Conservation (phyloP, 257 asterid species). For the Penstemon newberryi region DNA sequence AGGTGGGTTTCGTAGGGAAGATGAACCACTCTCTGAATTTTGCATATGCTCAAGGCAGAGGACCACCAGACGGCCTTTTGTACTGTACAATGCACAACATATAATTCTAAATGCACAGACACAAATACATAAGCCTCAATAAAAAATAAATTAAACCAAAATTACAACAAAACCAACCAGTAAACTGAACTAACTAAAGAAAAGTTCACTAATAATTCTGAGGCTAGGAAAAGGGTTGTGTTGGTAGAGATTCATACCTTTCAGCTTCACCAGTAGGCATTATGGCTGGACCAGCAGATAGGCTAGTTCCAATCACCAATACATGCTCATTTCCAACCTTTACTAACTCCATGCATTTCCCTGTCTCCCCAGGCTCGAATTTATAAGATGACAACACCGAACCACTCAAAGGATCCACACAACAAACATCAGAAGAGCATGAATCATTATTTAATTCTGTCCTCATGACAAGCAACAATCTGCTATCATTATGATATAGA, state of each 20-base stretch:
- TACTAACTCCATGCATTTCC: conserved; percentile 94
- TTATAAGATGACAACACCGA: conserved; percentile 70
- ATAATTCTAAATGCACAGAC: conserved; percentile 23
- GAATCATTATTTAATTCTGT: conserved; percentile 73
- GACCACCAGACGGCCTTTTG: conserved; percentile 87
- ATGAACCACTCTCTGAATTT: conserved; percentile 69
- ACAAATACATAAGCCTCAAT: conserved; percentile 22
- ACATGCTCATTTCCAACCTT: conserved; percentile 76
- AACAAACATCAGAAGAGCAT: conserved; percentile 84
- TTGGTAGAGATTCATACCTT: conserved; percentile 47
- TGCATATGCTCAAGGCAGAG: conserved; percentile 73
- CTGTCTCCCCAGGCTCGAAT: conserved; percentile 89
- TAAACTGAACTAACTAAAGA: conserved; percentile 13
- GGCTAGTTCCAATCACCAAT: conserved; percentile 91
- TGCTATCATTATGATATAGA: conserved; percentile 78
- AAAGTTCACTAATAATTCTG: conserved; percentile 16
- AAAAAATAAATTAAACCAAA: conserved; percentile 1
- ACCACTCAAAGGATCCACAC: conserved; percentile 92
- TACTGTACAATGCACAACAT: conserved; percentile 48
- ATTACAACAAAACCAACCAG: conserved; percentile 20
- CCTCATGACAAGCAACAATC: conserved; percentile 80
- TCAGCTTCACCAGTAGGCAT: conserved; percentile 99
- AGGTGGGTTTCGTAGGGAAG: conserved; percentile 64
- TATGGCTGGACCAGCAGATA: conserved; percentile 84
- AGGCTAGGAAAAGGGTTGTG: conserved; percentile 4